Evolutionary conservation across 2,329 filamentous ascomycete species (phyloP), one percentile per base, ranked within the genome.

Genomic region (Calonectria fujianensis): DNA sequence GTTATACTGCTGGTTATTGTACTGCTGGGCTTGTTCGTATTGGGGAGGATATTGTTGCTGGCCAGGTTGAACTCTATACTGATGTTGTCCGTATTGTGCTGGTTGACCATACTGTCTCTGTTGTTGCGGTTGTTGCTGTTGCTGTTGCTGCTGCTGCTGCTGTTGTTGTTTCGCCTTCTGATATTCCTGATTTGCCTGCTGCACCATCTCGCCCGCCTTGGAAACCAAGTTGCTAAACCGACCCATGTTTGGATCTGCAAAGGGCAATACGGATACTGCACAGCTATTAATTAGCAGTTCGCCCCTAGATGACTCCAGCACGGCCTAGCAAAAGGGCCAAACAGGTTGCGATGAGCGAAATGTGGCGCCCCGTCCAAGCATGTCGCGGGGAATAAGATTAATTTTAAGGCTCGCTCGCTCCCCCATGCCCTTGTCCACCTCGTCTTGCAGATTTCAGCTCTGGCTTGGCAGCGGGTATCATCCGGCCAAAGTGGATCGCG

Each of bases 131-230:
- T 70, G 66, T 39, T 64, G 72, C 13, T 68, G 54, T 31, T 74
- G 73, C 41, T 70, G 66, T 39, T 64, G 72, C 13, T 68, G 54
- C 35, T 74, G 73, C 41, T 75, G 69, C 31, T 72, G 68, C 59
- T 74, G 71, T 52, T 74, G 70, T 61, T 76, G 69, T 31, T 69
- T 75, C 29, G 41, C 57, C 65, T 66, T 64, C 35, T 79, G 78
- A 77, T 70, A 76, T 71, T 80, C 79, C 31, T 78, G 74, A 27
- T 72, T 74, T 39, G 75, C 76, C 71, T 77, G 75, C 69, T 76
- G 74, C 52, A 78, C 79, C 66, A 79, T 74, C 31, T 80, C 79
- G 9, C 78, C 79, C 4, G 76, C 80, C 69, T 80, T 82, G 9
- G 74, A 78, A 10, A 82, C 57, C 24, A 78, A 70, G 3, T 75